A percentile compares a stretch with the other conserved stretches of the same genome.
Conservation (phyloP, 148 eudicot genomes). For the Agrostemma githago region DNA sequence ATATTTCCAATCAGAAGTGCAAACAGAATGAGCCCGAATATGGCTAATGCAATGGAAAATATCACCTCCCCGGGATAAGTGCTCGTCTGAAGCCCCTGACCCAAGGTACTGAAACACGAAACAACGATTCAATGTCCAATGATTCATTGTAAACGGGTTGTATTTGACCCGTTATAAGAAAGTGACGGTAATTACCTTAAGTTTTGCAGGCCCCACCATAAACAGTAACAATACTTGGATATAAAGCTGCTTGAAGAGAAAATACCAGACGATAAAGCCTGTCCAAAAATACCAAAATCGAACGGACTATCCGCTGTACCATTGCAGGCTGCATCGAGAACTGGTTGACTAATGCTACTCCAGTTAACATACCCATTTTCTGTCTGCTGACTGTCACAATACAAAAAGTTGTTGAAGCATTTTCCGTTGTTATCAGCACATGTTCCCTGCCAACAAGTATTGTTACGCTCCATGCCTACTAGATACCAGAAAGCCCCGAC, state of each 20-base stretch:
- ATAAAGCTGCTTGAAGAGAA: conserved; percentile 49
- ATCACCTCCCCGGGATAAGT: conserved; percentile 77
- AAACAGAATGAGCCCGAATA: conserved; percentile 76
- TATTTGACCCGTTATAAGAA: no score
- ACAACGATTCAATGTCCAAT: not conserved
- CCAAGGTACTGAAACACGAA: conserved; percentile 60
- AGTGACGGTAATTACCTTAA: conserved; percentile 44
- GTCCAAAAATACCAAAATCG: conserved; percentile 75
- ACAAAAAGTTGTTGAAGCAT: conserved; percentile 47
- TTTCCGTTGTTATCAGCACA: conserved; percentile 24
- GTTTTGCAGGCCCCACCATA: conserved; percentile 96
- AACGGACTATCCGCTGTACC: conserved; percentile 42
- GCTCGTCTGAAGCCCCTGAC: conserved; percentile 91
- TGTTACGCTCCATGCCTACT: conserved; percentile 63
- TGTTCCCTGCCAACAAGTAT: conserved; percentile 69
- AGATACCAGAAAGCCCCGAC: conserved; percentile 89
- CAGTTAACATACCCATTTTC: conserved; percentile 34
- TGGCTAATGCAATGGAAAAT: conserved; percentile 74
- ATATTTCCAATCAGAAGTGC: conserved; percentile 86
- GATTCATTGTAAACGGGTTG: no score
- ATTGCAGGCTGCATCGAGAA: conserved; percentile 38
- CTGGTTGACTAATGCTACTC: conserved; percentile 35
- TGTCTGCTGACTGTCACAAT: conserved; percentile 56
- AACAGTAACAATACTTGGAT: conserved; percentile 75
- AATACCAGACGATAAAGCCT: conserved; percentile 70